phyloP scores from a whole-genome alignment of 108 stramenopile species.

The Epipyxis sp. region DNA sequence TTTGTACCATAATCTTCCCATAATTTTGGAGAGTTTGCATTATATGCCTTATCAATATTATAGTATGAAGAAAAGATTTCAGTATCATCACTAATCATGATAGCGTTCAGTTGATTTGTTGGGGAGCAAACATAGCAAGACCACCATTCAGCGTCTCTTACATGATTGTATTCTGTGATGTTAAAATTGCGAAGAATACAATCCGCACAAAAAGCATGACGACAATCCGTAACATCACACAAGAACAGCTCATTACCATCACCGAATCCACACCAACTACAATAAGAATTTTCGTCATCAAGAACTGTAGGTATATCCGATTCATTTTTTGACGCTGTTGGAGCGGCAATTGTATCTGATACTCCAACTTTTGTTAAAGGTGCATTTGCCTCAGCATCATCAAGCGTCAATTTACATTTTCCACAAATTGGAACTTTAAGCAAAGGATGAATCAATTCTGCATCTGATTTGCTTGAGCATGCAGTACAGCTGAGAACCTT shows the following conservation, averaged over 20 bases:
- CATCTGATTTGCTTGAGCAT: background rate
- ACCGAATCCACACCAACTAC: background rate
- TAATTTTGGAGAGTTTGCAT: background rate
- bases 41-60: background rate
- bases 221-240: conserved; percentile 12
- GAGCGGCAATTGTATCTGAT: too few relatives aligned
- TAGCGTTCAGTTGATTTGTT: background rate
- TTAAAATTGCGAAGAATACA: background rate
- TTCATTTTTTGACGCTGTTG: too few relatives aligned
- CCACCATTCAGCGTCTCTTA: background rate
- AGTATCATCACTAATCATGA: background rate
- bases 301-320: too few relatives aligned
- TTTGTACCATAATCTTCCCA: too few relatives aligned
- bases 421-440: conserved; percentile 4
- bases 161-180: background rate
- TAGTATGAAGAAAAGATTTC: background rate
- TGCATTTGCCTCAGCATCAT: background rate
- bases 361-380: too few relatives aligned
- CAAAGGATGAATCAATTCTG: background rate
- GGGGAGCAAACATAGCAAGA: background rate
- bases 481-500: background rate
- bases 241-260: background rate
- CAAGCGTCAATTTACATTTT: background rate
- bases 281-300: too few relatives aligned
- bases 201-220: background rate